phyloP scores from a whole-genome alignment of 2,329 filamentous ascomycete genomes.

The Parascedosporium putredinis region DNA sequence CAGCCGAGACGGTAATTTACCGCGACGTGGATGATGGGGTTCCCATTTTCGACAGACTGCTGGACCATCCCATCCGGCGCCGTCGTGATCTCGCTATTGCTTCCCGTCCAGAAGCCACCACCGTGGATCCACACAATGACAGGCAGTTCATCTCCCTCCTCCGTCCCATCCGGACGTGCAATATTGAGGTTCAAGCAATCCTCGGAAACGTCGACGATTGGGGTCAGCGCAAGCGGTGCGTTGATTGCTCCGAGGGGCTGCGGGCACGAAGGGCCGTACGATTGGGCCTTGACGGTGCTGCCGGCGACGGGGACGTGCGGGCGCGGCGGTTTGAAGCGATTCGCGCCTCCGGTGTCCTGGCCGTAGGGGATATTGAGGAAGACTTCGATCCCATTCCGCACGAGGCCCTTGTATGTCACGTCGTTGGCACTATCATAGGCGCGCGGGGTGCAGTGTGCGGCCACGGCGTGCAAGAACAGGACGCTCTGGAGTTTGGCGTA shows the following conservation, averaged over 20 bases:
- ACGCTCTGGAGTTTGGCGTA: background rate
- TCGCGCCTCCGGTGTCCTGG: slow-evolving; percentile 31
- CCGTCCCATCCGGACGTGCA: slow-evolving; percentile 18
- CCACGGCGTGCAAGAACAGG: background rate
- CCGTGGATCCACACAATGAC: slow-evolving; percentile 50
- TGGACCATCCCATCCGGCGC: slow-evolving; percentile 19
- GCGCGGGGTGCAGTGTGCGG: background rate
- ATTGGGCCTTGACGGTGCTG: slow-evolving; percentile 25
- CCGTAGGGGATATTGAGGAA: slow-evolving; percentile 38
- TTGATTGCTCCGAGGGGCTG: slow-evolving; percentile 23
- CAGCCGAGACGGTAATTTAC: slow-evolving; percentile 54
- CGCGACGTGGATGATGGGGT: slow-evolving; percentile 51
- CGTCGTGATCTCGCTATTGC: slow-evolving; percentile 26
- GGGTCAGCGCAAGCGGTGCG: slow-evolving; percentile 21
- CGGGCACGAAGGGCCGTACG: slow-evolving; percentile 32
- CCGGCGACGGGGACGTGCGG: slow-evolving; percentile 21
- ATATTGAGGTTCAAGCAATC: slow-evolving; percentile 26
- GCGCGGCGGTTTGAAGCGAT: slow-evolving; percentile 35
- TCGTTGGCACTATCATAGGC: slow-evolving; percentile 13
- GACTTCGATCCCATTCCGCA: slow-evolving; percentile 32
- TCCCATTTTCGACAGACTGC: slow-evolving; percentile 28
- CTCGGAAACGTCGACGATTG: slow-evolving; percentile 27
- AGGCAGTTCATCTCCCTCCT: slow-evolving; percentile 26
- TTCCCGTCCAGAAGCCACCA: slow-evolving; percentile 33
- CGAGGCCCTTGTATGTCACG: slow-evolving; percentile 31